phyloP scores from a whole-genome alignment of 2,329 filamentous ascomycete species.

The Pseudogymnoascus sp. region DNA sequence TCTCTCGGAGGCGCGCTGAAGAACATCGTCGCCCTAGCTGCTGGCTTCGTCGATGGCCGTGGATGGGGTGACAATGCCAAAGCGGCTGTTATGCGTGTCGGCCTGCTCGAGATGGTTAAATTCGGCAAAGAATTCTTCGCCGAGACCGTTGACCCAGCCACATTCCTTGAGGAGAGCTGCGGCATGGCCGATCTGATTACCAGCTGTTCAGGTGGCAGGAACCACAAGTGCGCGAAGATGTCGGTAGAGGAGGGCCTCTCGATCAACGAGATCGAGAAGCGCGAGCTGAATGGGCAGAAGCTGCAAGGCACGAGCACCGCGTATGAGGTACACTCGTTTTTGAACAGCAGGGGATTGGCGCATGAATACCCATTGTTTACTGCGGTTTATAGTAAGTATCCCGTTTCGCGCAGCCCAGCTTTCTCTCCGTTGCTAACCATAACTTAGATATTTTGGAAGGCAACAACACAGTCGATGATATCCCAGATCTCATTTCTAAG shows the following conservation, averaged over 20 bases:
- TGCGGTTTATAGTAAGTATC: constrained; percentile 54
- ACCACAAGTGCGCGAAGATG: constrained; percentile 89
- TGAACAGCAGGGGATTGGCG: constrained; percentile 70
- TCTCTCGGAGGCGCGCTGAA: constrained; percentile 92
- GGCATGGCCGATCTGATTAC: constrained; percentile 95
- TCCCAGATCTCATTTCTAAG: constrained; percentile 55
- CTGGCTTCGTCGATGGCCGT: constrained; percentile 88
- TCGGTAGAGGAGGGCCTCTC: constrained; percentile 69
- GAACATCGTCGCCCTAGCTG: constrained; percentile 90
- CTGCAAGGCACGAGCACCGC: constrained; percentile 91
- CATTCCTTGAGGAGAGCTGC: constrained; percentile 94
- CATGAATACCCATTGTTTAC: constrained; percentile 88
- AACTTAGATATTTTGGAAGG: constrained; percentile 63
- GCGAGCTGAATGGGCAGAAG: constrained; percentile 93
- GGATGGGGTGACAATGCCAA: constrained; percentile 99
- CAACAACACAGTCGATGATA: constrained; percentile 68
- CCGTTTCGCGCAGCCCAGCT: not conserved
- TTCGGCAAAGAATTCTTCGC: constrained; percentile 93
- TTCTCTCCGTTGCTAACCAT: constrained; percentile 6
- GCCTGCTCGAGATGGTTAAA: constrained; percentile 90
- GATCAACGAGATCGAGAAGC: constrained; percentile 80
- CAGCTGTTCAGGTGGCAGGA: constrained; percentile 82
- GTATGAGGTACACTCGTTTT: constrained; percentile 80
- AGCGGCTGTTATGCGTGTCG: constrained; percentile 95
- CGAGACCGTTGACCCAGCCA: constrained; percentile 68